Base-by-base conservation (phyloP, 169 alveolate genomes). In the Plasmodium ovale region DNA sequence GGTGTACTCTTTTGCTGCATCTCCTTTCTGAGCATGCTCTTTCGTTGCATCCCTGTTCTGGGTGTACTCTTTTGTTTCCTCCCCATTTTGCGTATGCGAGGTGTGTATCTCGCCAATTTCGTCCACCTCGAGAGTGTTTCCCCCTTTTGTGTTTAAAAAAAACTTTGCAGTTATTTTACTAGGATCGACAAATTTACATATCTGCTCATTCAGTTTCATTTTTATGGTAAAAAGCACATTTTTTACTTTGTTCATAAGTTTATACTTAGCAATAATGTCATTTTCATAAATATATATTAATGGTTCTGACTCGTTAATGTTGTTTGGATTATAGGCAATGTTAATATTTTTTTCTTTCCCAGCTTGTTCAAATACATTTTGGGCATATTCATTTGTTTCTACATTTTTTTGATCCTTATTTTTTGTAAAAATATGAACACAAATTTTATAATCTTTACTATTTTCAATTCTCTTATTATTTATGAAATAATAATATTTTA, bases 291-390 rank as follows among this genome's bases (percentile, higher is more conserved):
- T 85, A 62, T 85, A 85, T 31, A 85, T 85, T 59, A 85, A 23
- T 1, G 91, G 91, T 16, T 85, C 91, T 12, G 91, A 56, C 39
- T 85, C 49, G 2, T 54, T 44, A 27, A 16, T 16, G 69, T 85
- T 72, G 6, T 85, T 12, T n/a, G 87, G 85, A 49, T 85, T 44
- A 62, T 85, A 85, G 6, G 65, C 21, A 56, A 85, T 69, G 29
- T 9, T n/a, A 25, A 85, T 69, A 69, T 85, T 31, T 39, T 69
- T 85, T 37, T 67, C 87, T 27, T 39, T 85, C 7, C 87, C 29
- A 1, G 42, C 87, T 85, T 85, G 91, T 2, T 85, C 72, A 60
- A 68, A 85, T n/a, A 85, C 56, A 54, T 85, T 67, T 69, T 71
- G 72, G 23, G 69, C 51, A 72, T 85, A 85, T 35, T n/a, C 69